These are phyloP conservation scores for Ustilago bromivora DNA, from an alignment of 1,284 basidiomycete genomes.

Conservation along the genomic window DNA sequence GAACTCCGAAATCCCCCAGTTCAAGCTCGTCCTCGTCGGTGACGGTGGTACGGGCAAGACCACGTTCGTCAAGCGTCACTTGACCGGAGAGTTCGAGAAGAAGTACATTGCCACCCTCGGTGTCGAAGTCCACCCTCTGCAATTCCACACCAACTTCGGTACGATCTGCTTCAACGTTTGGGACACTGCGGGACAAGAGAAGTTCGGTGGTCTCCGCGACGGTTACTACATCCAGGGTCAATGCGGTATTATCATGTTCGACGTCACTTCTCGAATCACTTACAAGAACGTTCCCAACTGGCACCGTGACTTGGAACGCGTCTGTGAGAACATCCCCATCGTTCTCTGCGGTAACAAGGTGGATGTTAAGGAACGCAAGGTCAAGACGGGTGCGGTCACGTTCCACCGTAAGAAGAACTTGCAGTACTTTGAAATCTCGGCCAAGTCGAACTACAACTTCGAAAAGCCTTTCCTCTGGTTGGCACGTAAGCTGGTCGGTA, in stretches of 20 bases:
- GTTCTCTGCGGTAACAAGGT: slow-evolving; percentile 99
- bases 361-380: slow-evolving; percentile 99
- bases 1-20: slow-evolving; percentile 79
- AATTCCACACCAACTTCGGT: slow-evolving; percentile 97
- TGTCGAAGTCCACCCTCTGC: slow-evolving; percentile 97
- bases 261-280: slow-evolving; percentile 99
- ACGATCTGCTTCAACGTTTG: slow-evolving; percentile 99
- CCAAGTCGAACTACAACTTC: slow-evolving; percentile 99
- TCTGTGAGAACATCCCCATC: slow-evolving; percentile 99
- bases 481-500: slow-evolving; percentile 96
- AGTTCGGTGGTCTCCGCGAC: slow-evolving; percentile 76
- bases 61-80: slow-evolving; percentile 80
- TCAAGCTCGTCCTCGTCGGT: slow-evolving; percentile 99
- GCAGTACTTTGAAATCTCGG: slow-evolving; percentile 99
- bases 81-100: slow-evolving; percentile 99
- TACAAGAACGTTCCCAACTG: slow-evolving; percentile 99
- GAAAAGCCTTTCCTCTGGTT: slow-evolving; percentile 99
- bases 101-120: slow-evolving; percentile 99
- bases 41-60: slow-evolving; percentile 94
- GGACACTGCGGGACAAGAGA: slow-evolving; percentile 99
- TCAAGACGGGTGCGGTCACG: slow-evolving; percentile 97
- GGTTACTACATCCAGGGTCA: slow-evolving; percentile 76
- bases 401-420: slow-evolving; percentile 99
- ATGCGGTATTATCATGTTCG: slow-evolving; percentile 99
- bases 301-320: slow-evolving; percentile 99